A percentile compares a stretch with the other conserved stretches of the same genome.
Conservation (phyloP, 1,139 yeast genomes). For the Insectozyma bohioensis region DNA sequence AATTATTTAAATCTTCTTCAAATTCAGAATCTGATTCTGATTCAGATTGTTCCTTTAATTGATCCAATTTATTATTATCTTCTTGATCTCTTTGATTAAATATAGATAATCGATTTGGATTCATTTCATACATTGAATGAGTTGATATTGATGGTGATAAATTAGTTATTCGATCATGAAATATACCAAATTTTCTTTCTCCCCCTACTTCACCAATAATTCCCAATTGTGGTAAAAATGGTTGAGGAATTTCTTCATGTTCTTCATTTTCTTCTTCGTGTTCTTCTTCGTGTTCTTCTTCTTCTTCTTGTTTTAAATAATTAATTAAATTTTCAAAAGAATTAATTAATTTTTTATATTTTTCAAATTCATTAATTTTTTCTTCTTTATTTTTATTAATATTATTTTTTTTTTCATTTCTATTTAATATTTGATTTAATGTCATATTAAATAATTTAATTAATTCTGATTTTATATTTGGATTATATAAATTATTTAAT, state of each 20-base stretch:
- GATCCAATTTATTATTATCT: too few relatives aligned
- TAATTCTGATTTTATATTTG: slow-evolving; percentile 4
- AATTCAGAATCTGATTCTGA: slow-evolving; percentile 19
- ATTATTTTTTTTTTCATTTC: background rate
- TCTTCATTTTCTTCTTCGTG: too few relatives aligned
- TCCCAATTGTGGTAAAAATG: background rate
- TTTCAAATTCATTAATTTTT: background rate
- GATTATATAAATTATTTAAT: slow-evolving; percentile 1
- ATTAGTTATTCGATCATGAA: slow-evolving; percentile 9
- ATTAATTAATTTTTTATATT: too few relatives aligned
- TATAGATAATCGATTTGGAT: background rate
- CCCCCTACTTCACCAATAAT: background rate
- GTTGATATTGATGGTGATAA: slow-evolving; percentile 10
- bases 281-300: too few relatives aligned
- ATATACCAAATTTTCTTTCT: slow-evolving; percentile 8
- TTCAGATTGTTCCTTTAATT: too few relatives aligned
- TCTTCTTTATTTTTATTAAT: too few relatives aligned
- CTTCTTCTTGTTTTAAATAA: background rate
- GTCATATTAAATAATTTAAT: slow-evolving; percentile 7
- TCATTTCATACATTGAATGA: slow-evolving; percentile 6
- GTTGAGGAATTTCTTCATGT: too few relatives aligned
- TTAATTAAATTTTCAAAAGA: slow-evolving; percentile 3
- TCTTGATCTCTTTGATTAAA: slow-evolving; percentile 1
- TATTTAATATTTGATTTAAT: slow-evolving; percentile 4
- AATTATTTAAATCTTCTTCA: too few relatives aligned